These are phyloP conservation scores for Mycena sanguinolenta DNA, from an alignment of 768 basidiomycete genomes.

Conservation along the genomic window DNA sequence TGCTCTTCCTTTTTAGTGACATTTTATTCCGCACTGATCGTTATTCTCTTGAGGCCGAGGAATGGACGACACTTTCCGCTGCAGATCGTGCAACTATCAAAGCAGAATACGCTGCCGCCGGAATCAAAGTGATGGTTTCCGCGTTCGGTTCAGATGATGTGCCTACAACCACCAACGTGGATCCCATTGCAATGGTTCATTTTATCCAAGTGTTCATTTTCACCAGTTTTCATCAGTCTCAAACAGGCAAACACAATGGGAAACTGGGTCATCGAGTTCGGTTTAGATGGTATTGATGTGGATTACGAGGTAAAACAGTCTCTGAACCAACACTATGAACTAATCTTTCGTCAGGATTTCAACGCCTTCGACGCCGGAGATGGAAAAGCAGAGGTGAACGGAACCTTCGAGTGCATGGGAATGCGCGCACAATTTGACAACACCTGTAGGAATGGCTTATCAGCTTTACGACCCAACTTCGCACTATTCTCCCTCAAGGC, in stretches of 20 bases:
- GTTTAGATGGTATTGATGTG: slow-evolving; percentile 68
- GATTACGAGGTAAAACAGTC: slow-evolving; percentile 68
- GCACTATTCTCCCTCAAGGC: slow-evolving; percentile 60
- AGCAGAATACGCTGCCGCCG: slow-evolving; percentile 66
- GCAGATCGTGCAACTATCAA: slow-evolving; percentile 63
- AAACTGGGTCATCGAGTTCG: slow-evolving; percentile 72
- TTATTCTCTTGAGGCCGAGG: slow-evolving; percentile 51
- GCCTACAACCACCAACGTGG: slow-evolving; percentile 69
- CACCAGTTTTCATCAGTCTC: slow-evolving; percentile 43
- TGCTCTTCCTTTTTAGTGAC: slow-evolving; percentile 17
- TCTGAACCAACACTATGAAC: neutral
- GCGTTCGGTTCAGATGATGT: slow-evolving; percentile 72
- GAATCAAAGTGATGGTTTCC: slow-evolving; percentile 76
- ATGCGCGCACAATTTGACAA: neutral
- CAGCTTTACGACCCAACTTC: slow-evolving; percentile 66
- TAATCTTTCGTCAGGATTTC: slow-evolving; percentile 63
- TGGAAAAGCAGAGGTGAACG: slow-evolving; percentile 19
- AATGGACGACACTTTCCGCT: slow-evolving; percentile 64
- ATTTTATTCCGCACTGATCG: neutral
- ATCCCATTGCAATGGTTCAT: slow-evolving; percentile 70
- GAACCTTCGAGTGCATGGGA: no score
- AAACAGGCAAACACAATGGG: slow-evolving; percentile 69
- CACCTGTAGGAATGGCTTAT: slow-evolving; percentile 54
- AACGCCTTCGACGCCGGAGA: slow-evolving; percentile 51
- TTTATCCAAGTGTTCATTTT: neutral